Conservation (phyloP, 2,329 filamentous ascomycete genomes). For the Fulvia fulva region DNA sequence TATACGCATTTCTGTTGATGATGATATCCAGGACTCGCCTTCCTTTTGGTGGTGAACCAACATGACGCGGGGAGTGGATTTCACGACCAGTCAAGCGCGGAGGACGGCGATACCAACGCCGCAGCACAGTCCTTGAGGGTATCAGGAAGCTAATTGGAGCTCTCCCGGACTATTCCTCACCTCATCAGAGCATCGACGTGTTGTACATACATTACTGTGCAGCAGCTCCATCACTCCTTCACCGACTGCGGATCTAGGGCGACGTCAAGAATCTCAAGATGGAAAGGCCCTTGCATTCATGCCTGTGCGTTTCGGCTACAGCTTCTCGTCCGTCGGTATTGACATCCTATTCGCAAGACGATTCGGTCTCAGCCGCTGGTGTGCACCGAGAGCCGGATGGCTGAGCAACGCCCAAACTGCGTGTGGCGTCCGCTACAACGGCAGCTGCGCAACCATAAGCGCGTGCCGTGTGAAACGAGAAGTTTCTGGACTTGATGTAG, state of each 20-base stretch:
- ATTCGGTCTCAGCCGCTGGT: background rate
- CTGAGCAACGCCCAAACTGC: background rate
- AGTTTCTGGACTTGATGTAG: background rate
- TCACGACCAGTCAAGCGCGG: background rate
- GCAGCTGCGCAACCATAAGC: background rate
- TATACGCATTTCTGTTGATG: background rate
- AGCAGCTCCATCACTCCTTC: background rate
- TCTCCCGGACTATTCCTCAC: background rate
- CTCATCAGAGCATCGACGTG: background rate
- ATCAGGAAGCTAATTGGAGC: background rate
- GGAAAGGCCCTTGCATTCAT: background rate
- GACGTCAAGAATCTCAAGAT: background rate
- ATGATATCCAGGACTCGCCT: background rate
- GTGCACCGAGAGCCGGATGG: background rate
- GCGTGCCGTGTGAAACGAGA: constrained; percentile 1
- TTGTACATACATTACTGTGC: background rate
- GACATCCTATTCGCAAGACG: background rate
- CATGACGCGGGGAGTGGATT: background rate
- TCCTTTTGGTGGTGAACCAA: background rate
- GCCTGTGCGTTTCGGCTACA: background rate
- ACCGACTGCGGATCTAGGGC: background rate
- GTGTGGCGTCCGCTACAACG: background rate
- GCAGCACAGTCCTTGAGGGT: no score
- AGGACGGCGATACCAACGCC: no score
- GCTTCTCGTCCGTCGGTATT: background rate